Percentiles rank a stretch among this genome's conserved stretches.
Conservation (phyloP, 2,329 filamentous ascomycete genomes). For the Penicillium brevicompactum region DNA sequence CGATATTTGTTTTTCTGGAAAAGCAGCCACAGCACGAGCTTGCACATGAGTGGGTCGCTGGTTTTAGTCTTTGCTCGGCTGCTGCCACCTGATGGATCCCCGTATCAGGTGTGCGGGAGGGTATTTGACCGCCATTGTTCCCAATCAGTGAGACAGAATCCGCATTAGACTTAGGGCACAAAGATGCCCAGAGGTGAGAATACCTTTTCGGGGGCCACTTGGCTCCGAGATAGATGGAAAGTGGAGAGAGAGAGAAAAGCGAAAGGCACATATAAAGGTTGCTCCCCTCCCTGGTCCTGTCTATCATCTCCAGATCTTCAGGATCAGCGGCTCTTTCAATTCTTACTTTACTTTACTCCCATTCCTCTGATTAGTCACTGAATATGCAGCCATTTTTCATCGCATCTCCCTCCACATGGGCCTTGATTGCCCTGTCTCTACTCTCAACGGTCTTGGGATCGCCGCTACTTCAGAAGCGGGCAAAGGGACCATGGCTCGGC, state of each 20-base stretch:
- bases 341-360: background rate
- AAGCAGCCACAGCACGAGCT: constrained; percentile 1
- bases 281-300: background rate
- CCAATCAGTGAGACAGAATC: background rate
- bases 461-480: constrained; percentile 21
- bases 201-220: background rate
- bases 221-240: background rate
- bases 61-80: background rate
- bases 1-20: background rate
- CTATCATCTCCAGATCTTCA: background rate
- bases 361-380: background rate
- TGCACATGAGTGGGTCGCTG: constrained; percentile 2
- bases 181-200: background rate
- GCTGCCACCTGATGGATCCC: constrained; percentile 15
- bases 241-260: background rate
- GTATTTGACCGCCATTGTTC: background rate
- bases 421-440: constrained; percentile 11
- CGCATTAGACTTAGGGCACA: background rate
- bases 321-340: background rate
- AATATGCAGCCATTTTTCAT: constrained; percentile 9
- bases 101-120: constrained; percentile 12
- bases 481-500: constrained; percentile 24
- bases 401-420: constrained; percentile 7
- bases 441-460: constrained; percentile 18
- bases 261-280: constrained; percentile 14